Evolutionary conservation across 2,329 filamentous ascomycete species (phyloP).

Genomic region (Cryoendolithus antarcticus): DNA sequence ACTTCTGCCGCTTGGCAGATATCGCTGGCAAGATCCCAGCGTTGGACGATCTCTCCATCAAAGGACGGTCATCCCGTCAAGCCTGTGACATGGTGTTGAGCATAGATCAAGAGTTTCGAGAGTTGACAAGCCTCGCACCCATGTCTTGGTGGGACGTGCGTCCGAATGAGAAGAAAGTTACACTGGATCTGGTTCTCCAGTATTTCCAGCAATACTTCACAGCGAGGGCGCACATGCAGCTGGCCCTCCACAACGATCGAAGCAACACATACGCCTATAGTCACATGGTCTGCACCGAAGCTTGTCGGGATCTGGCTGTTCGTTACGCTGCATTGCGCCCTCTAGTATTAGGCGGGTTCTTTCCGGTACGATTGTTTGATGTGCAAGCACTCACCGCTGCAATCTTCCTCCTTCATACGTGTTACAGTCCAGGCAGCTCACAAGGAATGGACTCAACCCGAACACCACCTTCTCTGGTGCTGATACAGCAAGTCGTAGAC

Average conservation of each 20-base stretch:
- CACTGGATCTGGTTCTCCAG: conserved; percentile 12
- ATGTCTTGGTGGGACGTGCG: conserved; percentile 10
- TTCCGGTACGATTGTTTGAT: conserved; percentile 15
- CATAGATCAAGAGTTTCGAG: conserved; percentile 16
- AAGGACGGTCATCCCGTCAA: conserved; percentile 1
- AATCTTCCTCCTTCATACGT: conserved; percentile 14
- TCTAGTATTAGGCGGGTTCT: conserved; percentile 15
- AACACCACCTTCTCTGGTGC: too few species aligned
- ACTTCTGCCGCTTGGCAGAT: conserved; percentile 7
- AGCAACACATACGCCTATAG: conserved; percentile 15
- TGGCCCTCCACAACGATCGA: conserved; percentile 14
- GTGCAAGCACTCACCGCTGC: conserved; percentile 17
- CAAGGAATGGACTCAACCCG: conserved; percentile 1
- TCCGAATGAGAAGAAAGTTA: conserved; percentile 5
- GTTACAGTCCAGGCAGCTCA: conserved; percentile 1
- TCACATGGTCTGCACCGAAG: conserved; percentile 13
- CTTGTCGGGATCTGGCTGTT: conserved; percentile 11
- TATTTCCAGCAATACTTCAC: conserved; percentile 18
- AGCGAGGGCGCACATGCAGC: conserved; percentile 13
- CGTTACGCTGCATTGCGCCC: conserved; percentile 13
- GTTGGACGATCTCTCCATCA: conserved; percentile 4
- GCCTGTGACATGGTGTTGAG: conserved; percentile 13
- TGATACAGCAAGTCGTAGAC: too few species aligned
- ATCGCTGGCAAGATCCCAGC: conserved; percentile 5
- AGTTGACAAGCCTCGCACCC: conserved; percentile 14